Evolutionary conservation across 805 yeast species (phyloP).

Genomic region (Lipomyces orientalis): DNA sequence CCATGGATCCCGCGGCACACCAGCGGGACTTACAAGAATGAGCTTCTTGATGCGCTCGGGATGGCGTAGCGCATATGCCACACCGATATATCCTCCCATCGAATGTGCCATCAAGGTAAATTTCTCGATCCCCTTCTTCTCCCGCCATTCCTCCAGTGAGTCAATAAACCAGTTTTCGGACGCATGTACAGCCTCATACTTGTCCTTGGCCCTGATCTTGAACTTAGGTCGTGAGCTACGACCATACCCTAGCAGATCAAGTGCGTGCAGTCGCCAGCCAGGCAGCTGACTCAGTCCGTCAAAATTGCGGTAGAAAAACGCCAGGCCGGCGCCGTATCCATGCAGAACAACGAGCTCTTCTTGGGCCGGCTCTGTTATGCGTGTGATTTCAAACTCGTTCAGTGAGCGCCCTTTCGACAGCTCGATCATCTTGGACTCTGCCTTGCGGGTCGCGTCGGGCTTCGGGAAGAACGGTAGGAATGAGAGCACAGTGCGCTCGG

Average conservation of each 20-base stretch:
- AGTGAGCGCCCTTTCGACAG: slow-evolving; percentile 59
- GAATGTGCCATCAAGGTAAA: slow-evolving; percentile 82
- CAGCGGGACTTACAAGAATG: slow-evolving; percentile 90
- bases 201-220: slow-evolving; percentile 41
- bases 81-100: slow-evolving; percentile 85
- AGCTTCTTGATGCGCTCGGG: slow-evolving; percentile 70
- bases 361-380: slow-evolving; percentile 39
- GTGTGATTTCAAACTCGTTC: slow-evolving; percentile 72
- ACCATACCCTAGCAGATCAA: slow-evolving; percentile 91
- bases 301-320: slow-evolving; percentile 77
- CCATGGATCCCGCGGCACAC: slow-evolving; percentile 55
- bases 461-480: slow-evolving; percentile 56
- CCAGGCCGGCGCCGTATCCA: slow-evolving; percentile 93
- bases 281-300: slow-evolving; percentile 50
- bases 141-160: slow-evolving; percentile 69
- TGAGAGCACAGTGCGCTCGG: slow-evolving; percentile 61
- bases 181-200: slow-evolving; percentile 50
- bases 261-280: slow-evolving; percentile 77
- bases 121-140: slow-evolving; percentile 54
- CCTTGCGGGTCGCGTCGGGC: slow-evolving; percentile 40
- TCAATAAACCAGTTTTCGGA: slow-evolving; percentile 71
- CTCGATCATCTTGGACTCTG: slow-evolving; percentile 57
- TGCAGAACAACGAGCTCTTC: slow-evolving; percentile 76
- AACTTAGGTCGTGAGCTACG: slow-evolving; percentile 82
- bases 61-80: slow-evolving; percentile 65